These are phyloP conservation scores for Trichocomaceae sp. DNA, from an alignment of 2,329 filamentous ascomycete species.

Conservation along the genomic window DNA sequence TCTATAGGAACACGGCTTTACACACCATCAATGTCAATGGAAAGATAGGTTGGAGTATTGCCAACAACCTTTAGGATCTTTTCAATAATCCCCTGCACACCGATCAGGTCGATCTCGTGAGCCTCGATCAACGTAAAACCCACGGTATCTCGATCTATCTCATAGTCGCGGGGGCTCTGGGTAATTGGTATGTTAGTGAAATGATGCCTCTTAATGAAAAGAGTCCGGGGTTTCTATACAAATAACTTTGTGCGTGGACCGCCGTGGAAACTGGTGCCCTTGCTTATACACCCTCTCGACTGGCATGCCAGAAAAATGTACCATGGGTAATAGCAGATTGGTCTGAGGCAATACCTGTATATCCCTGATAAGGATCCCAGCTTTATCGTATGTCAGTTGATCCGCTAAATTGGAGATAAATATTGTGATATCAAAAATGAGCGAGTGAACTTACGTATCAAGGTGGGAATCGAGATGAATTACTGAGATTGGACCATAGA, in stretches of 20 bases:
- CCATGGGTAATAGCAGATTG: constrained; percentile 46
- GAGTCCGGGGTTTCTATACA: constrained; percentile 50
- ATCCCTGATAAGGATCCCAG: constrained; percentile 59
- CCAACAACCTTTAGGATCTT: constrained; percentile 44
- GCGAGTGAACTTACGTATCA: constrained; percentile 49
- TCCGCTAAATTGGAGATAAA: constrained; percentile 16
- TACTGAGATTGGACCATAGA: constrained; percentile 48
- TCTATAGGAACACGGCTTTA: no score
- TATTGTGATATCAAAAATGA: not conserved
- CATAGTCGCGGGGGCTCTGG: no score
- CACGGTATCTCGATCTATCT: not conserved
- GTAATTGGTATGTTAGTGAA: no score
- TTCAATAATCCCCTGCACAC: constrained; percentile 39
- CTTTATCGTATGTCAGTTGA: constrained; percentile 42
- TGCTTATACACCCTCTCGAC: constrained; percentile 13
- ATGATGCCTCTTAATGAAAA: no score
- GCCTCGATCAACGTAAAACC: constrained; percentile 55
- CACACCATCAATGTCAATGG: constrained; percentile 46
- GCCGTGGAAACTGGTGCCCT: constrained; percentile 48
- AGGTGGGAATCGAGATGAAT: constrained; percentile 47
- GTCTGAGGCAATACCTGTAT: constrained; percentile 18
- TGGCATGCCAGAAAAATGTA: constrained; percentile 50
- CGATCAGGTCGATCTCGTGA: constrained; percentile 44
- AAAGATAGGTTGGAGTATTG: constrained; percentile 49
- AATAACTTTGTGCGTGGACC: constrained; percentile 52